A percentile compares a stretch with the other conserved stretches of the same genome.
Conservation (phyloP, 768 basidiomycete genomes). For the Gloeostereum incarnatum region DNA sequence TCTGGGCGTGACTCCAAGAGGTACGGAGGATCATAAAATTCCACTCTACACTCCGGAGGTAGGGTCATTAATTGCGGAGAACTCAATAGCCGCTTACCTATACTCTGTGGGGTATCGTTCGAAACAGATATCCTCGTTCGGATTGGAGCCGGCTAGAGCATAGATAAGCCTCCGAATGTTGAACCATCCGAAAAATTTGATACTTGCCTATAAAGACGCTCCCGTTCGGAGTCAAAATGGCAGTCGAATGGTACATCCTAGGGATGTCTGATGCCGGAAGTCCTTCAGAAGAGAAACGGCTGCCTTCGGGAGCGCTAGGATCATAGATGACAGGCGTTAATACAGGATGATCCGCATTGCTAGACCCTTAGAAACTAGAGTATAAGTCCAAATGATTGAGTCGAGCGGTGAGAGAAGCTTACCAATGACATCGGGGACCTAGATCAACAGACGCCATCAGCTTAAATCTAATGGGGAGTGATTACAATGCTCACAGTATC, state of each 20-base stretch:
- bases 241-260: slow-evolving; percentile 23
- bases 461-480: not conserved
- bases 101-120: slow-evolving; percentile 9
- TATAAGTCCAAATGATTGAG: too few species aligned
- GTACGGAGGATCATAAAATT: slow-evolving; percentile 13
- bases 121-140: slow-evolving; percentile 15
- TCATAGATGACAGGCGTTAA: slow-evolving; percentile 18
- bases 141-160: slow-evolving; percentile 18
- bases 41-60: slow-evolving; percentile 10
- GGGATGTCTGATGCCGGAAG: slow-evolving; percentile 16
- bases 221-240: slow-evolving; percentile 12
- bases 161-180: slow-evolving; percentile 6
- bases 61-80: not conserved
- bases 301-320: slow-evolving; percentile 15
- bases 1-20: slow-evolving; percentile 10
- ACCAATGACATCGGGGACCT: slow-evolving; percentile 14
- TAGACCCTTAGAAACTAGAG: too few species aligned
- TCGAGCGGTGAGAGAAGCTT: too few species aligned
- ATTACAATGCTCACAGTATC: not conserved
- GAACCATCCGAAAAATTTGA: slow-evolving; percentile 1
- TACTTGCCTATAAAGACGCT: slow-evolving; percentile 6
- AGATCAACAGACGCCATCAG: slow-evolving; percentile 5
- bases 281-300: slow-evolving; percentile 15
- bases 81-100: not conserved
- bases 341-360: slow-evolving; percentile 19